Conservation (phyloP, 2,329 filamentous ascomycete genomes). For the Polytolypa hystricis region DNA sequence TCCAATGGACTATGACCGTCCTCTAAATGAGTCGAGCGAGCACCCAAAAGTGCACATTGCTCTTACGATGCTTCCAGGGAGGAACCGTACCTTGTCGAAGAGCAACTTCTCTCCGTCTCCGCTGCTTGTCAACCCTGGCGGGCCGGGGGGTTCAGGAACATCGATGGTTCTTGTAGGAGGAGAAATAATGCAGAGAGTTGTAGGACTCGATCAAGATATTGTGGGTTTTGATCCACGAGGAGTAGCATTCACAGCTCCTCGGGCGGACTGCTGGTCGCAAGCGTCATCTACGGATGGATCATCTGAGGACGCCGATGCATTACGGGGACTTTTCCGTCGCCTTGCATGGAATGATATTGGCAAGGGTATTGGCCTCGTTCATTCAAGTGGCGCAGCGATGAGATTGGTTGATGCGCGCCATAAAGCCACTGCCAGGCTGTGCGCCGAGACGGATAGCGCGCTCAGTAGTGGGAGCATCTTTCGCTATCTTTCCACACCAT, state of each 20-base stretch:
- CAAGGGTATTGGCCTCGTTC: not conserved
- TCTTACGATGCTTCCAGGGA: not conserved
- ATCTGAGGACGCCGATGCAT: not conserved
- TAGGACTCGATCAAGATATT: not conserved
- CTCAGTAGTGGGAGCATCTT: not conserved
- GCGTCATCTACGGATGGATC: not conserved
- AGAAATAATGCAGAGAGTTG: not conserved
- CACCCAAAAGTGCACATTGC: not conserved
- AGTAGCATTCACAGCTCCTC: not conserved
- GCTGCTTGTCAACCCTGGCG: not conserved
- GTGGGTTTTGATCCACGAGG: not conserved
- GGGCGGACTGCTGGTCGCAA: not conserved
- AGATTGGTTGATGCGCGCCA: not conserved
- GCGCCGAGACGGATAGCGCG: not conserved
- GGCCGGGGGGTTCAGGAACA: not conserved
- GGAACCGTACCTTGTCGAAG: not conserved
- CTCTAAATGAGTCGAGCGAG: not conserved
- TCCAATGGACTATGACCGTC: not conserved
- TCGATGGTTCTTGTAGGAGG: not conserved
- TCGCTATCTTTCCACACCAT: constrained; percentile 32
- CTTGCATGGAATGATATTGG: not conserved
- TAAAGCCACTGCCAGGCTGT: not conserved
- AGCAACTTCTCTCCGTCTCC: not conserved
- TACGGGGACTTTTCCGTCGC: not conserved
- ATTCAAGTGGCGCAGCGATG: not conserved